These are phyloP conservation scores for Mucor mucedo DNA, from an alignment of 371 early-diverging fungal genomes.

Conservation along the genomic window DNA sequence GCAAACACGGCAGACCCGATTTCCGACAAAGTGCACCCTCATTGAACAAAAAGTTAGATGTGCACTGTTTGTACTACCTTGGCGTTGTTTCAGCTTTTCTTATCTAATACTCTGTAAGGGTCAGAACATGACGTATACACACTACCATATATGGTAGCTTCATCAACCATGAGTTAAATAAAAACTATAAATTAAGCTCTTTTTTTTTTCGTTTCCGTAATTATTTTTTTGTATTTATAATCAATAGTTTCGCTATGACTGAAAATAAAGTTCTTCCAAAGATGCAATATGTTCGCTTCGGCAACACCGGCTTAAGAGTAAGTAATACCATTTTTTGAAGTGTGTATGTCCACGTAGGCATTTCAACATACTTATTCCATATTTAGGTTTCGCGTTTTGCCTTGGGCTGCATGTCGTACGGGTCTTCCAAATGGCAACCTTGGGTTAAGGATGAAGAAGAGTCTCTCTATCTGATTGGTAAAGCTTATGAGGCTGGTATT, in stretches of 20 bases:
- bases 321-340: neutral
- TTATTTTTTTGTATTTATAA: neutral
- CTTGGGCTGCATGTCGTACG: slow-evolving; percentile 46
- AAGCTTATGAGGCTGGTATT: slow-evolving; percentile 53
- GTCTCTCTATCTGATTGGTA: slow-evolving; percentile 38
- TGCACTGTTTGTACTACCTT: no score
- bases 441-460: slow-evolving; percentile 43
- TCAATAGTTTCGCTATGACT: neutral
- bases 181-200: no score
- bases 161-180: no score
- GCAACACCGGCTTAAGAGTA: slow-evolving; percentile 29
- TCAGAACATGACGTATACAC: no score
- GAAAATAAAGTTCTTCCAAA: neutral
- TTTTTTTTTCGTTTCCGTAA: no score
- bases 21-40: no score
- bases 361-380: neutral
- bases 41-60: no score
- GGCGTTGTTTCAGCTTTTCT: no score
- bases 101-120: no score
- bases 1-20: no score
- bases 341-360: neutral
- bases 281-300: slow-evolving; percentile 31
- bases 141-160: no score
- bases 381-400: slow-evolving; percentile 9
- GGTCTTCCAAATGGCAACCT: slow-evolving; percentile 21